Evolutionary conservation across 108 stramenopile species (phyloP).

Genomic region (Licmophora abbreviata): DNA sequence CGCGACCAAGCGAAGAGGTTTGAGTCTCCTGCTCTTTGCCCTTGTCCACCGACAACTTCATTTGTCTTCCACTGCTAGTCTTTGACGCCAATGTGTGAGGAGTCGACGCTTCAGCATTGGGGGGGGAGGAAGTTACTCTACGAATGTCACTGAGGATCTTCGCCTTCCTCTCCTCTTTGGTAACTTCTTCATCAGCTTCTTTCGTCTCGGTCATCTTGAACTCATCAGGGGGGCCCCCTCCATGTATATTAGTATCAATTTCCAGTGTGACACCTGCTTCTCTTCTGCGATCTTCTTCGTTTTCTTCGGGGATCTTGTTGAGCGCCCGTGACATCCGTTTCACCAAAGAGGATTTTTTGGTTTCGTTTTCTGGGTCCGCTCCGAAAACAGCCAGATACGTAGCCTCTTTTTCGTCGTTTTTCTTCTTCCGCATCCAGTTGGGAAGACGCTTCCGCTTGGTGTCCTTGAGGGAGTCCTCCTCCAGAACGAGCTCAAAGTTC

Average conservation of each 20-base stretch:
- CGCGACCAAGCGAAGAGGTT: background rate
- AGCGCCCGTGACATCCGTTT: too few relatives aligned
- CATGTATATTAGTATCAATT: too few relatives aligned
- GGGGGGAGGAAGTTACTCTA: too few relatives aligned
- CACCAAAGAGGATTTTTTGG: too few relatives aligned
- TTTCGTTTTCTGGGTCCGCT: background rate
- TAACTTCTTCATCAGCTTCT: background rate
- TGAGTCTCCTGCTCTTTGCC: background rate
- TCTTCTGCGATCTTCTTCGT: too few relatives aligned
- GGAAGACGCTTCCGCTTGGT: background rate
- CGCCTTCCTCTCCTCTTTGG: background rate
- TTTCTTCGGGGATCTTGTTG: too few relatives aligned
- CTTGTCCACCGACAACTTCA: too few relatives aligned
- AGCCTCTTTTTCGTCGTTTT: background rate
- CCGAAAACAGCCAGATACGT: background rate
- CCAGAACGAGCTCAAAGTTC: background rate
- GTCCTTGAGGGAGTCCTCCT: background rate
- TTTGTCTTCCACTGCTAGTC: too few relatives aligned
- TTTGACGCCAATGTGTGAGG: too few relatives aligned
- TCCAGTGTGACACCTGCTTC: too few relatives aligned
- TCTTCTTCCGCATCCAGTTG: background rate
- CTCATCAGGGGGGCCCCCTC: too few relatives aligned
- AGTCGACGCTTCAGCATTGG: too few relatives aligned
- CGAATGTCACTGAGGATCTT: background rate
- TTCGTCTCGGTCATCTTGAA: background rate